Evolutionary conservation across 2,329 filamentous ascomycete species (phyloP).

Genomic region (Fusarium torreyae): DNA sequence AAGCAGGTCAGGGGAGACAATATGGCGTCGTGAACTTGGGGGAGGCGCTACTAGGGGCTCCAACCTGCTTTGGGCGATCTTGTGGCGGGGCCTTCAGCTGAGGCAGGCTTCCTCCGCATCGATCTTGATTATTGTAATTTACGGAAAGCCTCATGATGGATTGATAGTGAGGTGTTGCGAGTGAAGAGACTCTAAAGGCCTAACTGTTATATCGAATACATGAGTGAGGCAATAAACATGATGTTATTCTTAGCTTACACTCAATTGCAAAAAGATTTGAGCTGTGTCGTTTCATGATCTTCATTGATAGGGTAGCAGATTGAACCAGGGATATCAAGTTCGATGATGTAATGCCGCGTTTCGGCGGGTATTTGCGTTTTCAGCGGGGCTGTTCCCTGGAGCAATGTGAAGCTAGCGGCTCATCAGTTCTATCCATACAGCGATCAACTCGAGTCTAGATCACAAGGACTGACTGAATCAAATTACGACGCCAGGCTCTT

Average conservation of each 20-base stretch:
- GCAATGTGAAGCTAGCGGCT: slow-evolving; percentile 34
- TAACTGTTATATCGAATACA: too few species aligned
- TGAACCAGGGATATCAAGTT: slow-evolving; percentile 17
- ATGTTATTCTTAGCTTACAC: slow-evolving; percentile 2
- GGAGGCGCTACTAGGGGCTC: slow-evolving; percentile 43
- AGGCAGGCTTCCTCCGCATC: slow-evolving; percentile 35
- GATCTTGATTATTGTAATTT: slow-evolving; percentile 4
- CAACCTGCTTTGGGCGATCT: slow-evolving; percentile 38
- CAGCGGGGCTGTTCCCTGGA: slow-evolving; percentile 30
- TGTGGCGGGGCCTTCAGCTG: slow-evolving; percentile 41
- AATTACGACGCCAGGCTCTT: slow-evolving; percentile 19
- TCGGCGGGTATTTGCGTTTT: slow-evolving; percentile 15
- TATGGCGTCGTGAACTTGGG: slow-evolving; percentile 37
- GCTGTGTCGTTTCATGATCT: slow-evolving; percentile 27
- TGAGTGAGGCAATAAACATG: background rate
- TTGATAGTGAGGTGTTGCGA: background rate
- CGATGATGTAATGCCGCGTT: slow-evolving; percentile 49
- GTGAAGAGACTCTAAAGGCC: too few species aligned
- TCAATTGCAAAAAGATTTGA: slow-evolving; percentile 13
- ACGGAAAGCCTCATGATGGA: background rate
- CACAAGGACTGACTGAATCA: background rate
- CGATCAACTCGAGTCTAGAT: slow-evolving; percentile 15
- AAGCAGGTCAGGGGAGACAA: slow-evolving; percentile 21
- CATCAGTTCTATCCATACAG: slow-evolving; percentile 25
- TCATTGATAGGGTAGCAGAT: slow-evolving; percentile 16